Base-by-base conservation (phyloP, 1,284 basidiomycete species). In the Melampsora larici-populina region DNA sequence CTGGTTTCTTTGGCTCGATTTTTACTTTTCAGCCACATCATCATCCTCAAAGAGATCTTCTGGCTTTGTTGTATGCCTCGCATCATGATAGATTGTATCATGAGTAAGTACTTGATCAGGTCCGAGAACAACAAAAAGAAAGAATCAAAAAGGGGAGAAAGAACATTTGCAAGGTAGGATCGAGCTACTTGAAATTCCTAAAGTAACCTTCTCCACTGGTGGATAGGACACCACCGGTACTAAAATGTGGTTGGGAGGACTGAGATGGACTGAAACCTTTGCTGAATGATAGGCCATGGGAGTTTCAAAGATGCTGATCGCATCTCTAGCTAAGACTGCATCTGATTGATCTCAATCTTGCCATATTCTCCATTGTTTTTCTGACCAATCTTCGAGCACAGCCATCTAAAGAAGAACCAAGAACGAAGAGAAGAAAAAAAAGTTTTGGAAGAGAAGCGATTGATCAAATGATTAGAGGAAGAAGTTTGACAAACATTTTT, bases 281-380 rank as follows among this genome's bases (percentile, higher is more conserved):
- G 68, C 13, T 4, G 66, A 48, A 29, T 63, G 63, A 46, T 79
- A 78, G 88, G 87, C 84, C 88, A 90, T 4, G 89, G 91, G 24
- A 33, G 94, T 86, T 82, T 94, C 92, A 82, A 88, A 93, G 83
- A 93, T 90, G 69, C 90, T 87, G 67, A 92, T 88, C 33, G 85
- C 84, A 82, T 92, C 91, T 72, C 83, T 86, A 8, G 88, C 87
- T 15, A 85, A 80, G 87, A 92, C 89, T 49, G 93, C 92, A 36
- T 88, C 87, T 58, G 89, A 87, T 26, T 86, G 82, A 24, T 89
- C 84, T 78, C 84, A 86, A 82, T 94, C 92, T 78, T 91, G 88
- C 72, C 92, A 88, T 81, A 88, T 89, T 84, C 92, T 93, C 86
- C 90, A 94, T 83, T 93, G 91, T 60, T 89, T 88, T 80, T 88